phyloP scores from a whole-genome alignment of 2,329 filamentous ascomycete species.

The Pseudohalonectria lignicola region DNA sequence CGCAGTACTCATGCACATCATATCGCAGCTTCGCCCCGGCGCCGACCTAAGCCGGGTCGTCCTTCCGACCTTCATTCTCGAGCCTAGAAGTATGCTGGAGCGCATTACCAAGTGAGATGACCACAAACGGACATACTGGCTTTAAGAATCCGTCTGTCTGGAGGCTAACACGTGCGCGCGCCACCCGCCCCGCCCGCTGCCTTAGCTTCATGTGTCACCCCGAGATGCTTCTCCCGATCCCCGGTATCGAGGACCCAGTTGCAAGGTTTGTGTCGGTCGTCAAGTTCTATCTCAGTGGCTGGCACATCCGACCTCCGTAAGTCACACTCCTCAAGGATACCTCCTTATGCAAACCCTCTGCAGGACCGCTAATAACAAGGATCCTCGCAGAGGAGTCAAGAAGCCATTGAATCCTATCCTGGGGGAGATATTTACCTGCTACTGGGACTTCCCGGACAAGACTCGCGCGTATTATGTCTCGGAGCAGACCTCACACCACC shows the following conservation, averaged over 20 bases:
- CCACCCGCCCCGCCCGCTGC: too few species aligned
- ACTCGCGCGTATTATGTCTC: conserved; percentile 91
- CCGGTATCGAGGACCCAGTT: conserved; percentile 77
- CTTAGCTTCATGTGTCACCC: conserved; percentile 97
- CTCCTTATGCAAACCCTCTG: not conserved
- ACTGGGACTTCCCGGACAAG: conserved; percentile 81
- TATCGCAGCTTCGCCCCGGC: conserved; percentile 89
- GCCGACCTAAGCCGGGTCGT: conserved; percentile 92
- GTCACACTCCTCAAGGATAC: conserved; percentile 20
- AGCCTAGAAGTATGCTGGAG: conserved; percentile 95
- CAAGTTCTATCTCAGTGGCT: conserved; percentile 96
- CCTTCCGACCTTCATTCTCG: conserved; percentile 93
- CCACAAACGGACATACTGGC: too few species aligned
- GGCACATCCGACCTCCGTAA: conserved; percentile 96
- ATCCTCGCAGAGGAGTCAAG: conserved; percentile 69
- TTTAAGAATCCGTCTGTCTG: too few species aligned
- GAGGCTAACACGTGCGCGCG: too few species aligned
- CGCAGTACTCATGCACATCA: conserved; percentile 88
- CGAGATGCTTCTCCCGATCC: conserved; percentile 83
- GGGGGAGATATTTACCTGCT: conserved; percentile 88
- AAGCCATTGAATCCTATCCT: conserved; percentile 96
- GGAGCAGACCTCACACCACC: conserved; percentile 96
- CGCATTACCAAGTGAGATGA: conserved; percentile 84
- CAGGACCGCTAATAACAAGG: not conserved
- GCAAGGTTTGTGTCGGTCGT: conserved; percentile 89